phyloP scores from a whole-genome alignment of 2,329 filamentous ascomycete genomes.

The Fusarium pseudocircinatum region DNA sequence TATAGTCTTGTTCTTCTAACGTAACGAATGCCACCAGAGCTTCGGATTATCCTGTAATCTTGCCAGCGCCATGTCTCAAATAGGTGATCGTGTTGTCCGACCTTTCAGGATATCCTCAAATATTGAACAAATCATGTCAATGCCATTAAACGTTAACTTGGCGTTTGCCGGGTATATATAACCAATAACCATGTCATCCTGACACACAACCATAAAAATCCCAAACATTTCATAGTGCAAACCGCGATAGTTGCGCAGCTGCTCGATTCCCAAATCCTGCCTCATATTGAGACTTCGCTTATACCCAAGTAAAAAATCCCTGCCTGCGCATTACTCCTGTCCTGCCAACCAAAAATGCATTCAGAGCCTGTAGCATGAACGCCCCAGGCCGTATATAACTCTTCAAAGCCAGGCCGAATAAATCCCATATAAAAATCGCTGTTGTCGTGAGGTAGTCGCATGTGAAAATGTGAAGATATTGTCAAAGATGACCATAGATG shows the following conservation, averaged over 20 bases:
- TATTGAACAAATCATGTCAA: constrained; percentile 5
- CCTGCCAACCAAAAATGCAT: neutral
- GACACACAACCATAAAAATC: constrained; percentile 24
- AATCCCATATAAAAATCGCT: constrained; percentile 11
- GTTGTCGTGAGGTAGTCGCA: constrained; percentile 32
- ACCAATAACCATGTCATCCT: constrained; percentile 33
- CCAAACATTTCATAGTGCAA: constrained; percentile 11
- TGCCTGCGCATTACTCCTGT: constrained; percentile 17
- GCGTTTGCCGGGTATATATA: constrained; percentile 46
- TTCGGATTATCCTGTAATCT: neutral
- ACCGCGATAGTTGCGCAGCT: neutral
- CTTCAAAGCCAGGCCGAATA: constrained; percentile 7
- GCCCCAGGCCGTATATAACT: constrained; percentile 28
- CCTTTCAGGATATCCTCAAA: neutral
- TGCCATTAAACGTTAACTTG: constrained; percentile 43
- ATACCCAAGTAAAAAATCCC: constrained; percentile 6
- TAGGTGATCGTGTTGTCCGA: neutral
- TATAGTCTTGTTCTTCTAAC: neutral
- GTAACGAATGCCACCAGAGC: neutral
- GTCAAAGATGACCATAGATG: constrained; percentile 9
- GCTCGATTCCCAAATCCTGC: neutral
- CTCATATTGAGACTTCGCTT: neutral
- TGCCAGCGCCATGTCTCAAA: neutral
- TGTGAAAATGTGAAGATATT: constrained; percentile 18
- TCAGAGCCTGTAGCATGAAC: constrained; percentile 20